phyloP scores from a whole-genome alignment of 2,329 filamentous ascomycete species.

The Epichloe gansuensis region DNA sequence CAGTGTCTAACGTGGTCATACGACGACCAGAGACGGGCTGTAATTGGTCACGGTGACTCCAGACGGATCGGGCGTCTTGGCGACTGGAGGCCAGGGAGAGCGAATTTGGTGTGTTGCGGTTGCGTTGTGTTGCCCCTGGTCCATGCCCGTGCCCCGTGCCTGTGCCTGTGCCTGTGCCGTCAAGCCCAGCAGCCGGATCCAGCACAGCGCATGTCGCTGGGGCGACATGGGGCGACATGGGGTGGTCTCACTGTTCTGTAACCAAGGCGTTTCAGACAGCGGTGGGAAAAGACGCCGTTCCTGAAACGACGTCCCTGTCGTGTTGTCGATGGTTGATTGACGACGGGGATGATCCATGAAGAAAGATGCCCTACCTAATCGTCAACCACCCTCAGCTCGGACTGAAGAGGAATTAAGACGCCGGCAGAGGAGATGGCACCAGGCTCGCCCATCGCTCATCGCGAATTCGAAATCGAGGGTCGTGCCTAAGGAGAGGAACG shows the following conservation, averaged over 20 bases:
- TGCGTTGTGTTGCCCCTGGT: not conserved
- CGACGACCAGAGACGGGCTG: constrained; percentile 6
- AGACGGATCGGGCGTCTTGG: constrained; percentile 4
- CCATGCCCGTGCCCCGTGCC: not conserved
- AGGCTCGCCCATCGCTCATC: not conserved
- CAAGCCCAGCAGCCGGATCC: not conserved
- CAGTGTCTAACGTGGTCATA: constrained; percentile 5
- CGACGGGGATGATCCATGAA: not conserved
- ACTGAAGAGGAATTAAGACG: not conserved
- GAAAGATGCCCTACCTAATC: constrained; percentile 1
- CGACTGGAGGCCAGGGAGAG: not conserved
- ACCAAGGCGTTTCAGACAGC: constrained; percentile 15
- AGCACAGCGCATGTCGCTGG: constrained; percentile 2
- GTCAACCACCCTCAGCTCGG: not conserved
- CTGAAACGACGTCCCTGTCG: constrained; percentile 13
- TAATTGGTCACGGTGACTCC: constrained; percentile 10
- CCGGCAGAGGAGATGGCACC: not conserved
- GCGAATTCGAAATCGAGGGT: not conserved
- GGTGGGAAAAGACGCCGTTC: constrained; percentile 17
- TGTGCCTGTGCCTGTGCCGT: not conserved
- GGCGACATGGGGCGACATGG: not conserved
- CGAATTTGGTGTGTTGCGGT: not conserved
- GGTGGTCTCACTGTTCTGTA: not conserved
- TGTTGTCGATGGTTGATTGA: not conserved
- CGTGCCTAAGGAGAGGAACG: not conserved